These are phyloP conservation scores for Alternaria sp. DNA, from an alignment of 2,329 filamentous ascomycete genomes.

Conservation along the genomic window DNA sequence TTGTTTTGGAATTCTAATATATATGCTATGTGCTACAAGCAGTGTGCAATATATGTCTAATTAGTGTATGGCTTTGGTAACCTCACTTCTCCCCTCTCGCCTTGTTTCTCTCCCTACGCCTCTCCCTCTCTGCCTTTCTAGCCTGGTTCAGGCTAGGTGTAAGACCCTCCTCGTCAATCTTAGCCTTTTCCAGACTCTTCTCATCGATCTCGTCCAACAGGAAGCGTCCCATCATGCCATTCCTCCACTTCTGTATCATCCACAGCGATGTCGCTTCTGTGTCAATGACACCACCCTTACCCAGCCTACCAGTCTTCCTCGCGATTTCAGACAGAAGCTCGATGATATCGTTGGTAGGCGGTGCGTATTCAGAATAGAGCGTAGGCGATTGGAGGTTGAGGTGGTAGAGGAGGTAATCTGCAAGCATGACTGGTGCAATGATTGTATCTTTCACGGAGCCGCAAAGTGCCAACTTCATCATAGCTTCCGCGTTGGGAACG, in stretches of 20 bases:
- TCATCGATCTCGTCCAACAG: slow-evolving; percentile 78
- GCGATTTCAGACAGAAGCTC: slow-evolving; percentile 77
- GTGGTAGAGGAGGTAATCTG: slow-evolving; percentile 88
- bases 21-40: background rate
- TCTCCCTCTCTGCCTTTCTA: slow-evolving; percentile 71
- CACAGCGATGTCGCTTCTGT: slow-evolving; percentile 78
- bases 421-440: slow-evolving; percentile 78
- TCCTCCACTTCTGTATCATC: slow-evolving; percentile 83
- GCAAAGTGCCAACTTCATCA: slow-evolving; percentile 94
- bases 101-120: slow-evolving; percentile 39
- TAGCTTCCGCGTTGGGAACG: slow-evolving; percentile 81
- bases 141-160: slow-evolving; percentile 73
- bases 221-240: slow-evolving; percentile 78
- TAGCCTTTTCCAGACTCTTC: slow-evolving; percentile 64
- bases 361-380: slow-evolving; percentile 73
- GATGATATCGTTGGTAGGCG: slow-evolving; percentile 85
- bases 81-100: slow-evolving; percentile 31
- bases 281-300: slow-evolving; percentile 75
- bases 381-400: slow-evolving; percentile 74
- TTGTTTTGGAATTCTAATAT: too few relatives aligned
- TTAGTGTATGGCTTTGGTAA: background rate
- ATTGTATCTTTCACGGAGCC: slow-evolving; percentile 91
- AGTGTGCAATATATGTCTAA: background rate
- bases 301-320: slow-evolving; percentile 76
- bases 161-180: slow-evolving; percentile 56